Conservation (phyloP, 768 basidiomycete species). For the Cystobasidium onofrii region DNA sequence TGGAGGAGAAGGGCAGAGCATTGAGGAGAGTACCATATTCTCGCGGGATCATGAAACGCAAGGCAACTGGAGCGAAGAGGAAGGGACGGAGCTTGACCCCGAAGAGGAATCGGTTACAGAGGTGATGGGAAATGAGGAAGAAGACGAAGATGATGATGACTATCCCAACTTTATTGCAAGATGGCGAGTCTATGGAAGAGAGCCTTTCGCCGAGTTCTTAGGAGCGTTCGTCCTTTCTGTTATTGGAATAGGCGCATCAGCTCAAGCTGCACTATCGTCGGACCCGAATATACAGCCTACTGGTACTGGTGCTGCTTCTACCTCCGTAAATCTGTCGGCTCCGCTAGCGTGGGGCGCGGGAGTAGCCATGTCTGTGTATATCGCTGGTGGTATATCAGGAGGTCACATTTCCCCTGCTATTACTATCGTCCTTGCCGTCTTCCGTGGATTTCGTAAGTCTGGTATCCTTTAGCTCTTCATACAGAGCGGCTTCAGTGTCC, state of each 20-base stretch:
- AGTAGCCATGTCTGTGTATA: constrained; percentile 7
- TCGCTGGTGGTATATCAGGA: constrained; percentile 26
- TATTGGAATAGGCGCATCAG: constrained; percentile 5
- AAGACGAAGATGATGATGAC: neutral
- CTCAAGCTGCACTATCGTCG: neutral
- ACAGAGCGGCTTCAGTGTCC: too few species aligned
- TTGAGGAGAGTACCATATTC: neutral
- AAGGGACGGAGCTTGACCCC: neutral
- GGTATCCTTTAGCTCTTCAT: neutral
- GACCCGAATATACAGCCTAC: neutral
- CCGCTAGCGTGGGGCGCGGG: constrained; percentile 25
- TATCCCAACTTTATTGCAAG: constrained; percentile 5
- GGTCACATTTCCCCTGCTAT: constrained; percentile 23
- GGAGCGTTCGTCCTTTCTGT: constrained; percentile 12
- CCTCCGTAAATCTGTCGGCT: neutral
- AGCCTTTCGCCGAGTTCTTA: constrained; percentile 22
- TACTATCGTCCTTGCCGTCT: constrained; percentile 7
- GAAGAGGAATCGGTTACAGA: neutral
- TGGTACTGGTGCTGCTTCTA: neutral
- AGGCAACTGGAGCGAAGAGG: neutral
- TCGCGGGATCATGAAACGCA: neutral
- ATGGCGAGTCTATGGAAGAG: neutral
- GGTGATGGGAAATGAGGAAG: neutral
- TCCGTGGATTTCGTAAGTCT: constrained; percentile 4
- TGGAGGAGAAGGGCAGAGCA: neutral